Evolutionary conservation across 2,329 filamentous ascomycete species (phyloP).

Genomic region (Calonectria hawksworthii): DNA sequence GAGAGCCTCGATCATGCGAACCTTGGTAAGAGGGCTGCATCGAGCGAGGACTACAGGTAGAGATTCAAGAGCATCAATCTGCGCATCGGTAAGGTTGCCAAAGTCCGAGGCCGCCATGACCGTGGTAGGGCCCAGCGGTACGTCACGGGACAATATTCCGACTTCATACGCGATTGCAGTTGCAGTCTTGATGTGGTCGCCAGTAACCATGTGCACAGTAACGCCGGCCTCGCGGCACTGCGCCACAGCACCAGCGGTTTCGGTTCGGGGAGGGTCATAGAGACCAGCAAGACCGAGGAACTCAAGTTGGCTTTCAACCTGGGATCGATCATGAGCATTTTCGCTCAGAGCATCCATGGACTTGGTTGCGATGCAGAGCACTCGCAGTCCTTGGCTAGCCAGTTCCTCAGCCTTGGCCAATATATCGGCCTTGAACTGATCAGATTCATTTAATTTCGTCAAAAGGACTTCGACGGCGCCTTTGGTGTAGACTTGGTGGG

Average conservation of each 20-base stretch:
- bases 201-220: constrained; percentile 78
- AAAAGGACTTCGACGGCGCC: constrained; percentile 71
- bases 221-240: constrained; percentile 73
- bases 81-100: constrained; percentile 70
- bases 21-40: constrained; percentile 79
- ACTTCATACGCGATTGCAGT: constrained; percentile 76
- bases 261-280: constrained; percentile 79
- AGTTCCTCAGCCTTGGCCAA: constrained; percentile 67
- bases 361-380: constrained; percentile 75
- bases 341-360: constrained; percentile 53
- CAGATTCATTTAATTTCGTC: constrained; percentile 63
- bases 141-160: constrained; percentile 65
- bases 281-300: constrained; percentile 81
- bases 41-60: constrained; percentile 78
- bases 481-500: constrained; percentile 66
- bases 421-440: constrained; percentile 62
- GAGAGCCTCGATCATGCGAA: constrained; percentile 82
- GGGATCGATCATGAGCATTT: constrained; percentile 62
- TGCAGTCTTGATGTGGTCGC: constrained; percentile 77
- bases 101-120: constrained; percentile 76
- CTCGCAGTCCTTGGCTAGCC: constrained; percentile 75
- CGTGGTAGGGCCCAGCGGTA: constrained; percentile 55
- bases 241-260: constrained; percentile 73
- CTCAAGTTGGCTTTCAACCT: constrained; percentile 69
- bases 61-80: constrained; percentile 72